These are phyloP conservation scores for Arabidopsis lyrata DNA, from an alignment of 441 rosid genomes.

Conservation along the genomic window DNA sequence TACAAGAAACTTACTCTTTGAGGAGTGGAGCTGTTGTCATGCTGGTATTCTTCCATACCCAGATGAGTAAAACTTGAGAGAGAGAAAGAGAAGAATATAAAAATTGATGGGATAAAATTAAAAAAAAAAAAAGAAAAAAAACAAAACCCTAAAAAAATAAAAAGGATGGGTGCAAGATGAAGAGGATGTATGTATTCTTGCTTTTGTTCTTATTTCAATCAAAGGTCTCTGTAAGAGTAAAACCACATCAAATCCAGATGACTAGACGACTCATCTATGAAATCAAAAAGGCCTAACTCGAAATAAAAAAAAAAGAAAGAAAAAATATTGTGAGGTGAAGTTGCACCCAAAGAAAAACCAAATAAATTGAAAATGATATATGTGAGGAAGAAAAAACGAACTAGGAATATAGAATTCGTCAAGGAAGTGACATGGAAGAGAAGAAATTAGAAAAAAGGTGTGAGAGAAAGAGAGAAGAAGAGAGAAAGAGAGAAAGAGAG, in stretches of 20 bases:
- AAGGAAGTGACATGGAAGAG: constrained; percentile 45
- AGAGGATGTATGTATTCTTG: constrained; percentile 42
- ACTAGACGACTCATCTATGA: constrained; percentile 42
- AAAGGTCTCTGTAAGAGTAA: constrained; percentile 40
- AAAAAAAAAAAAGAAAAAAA: constrained; percentile 22
- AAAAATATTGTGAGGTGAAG: constrained; percentile 53
- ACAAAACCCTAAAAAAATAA: constrained; percentile 59
- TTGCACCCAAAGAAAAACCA: constrained; percentile 60
- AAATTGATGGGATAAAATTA: constrained; percentile 6
- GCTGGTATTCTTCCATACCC: constrained; percentile 83
- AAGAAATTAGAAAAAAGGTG: constrained; percentile 22
- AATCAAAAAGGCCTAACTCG: constrained; percentile 20
- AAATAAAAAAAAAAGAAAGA: constrained; percentile 24
- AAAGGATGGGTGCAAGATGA: constrained; percentile 21
- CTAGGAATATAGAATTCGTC: constrained; percentile 36
- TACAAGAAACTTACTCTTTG: constrained; percentile 81
- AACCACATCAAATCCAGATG: constrained; percentile 47
- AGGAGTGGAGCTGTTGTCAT: constrained; percentile 59
- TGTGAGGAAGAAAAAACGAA: constrained; percentile 33
- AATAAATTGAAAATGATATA: constrained; percentile 16
- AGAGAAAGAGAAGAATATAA: constrained; percentile 20
- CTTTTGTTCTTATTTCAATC: constrained; percentile 47
- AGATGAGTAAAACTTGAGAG: constrained; percentile 31
- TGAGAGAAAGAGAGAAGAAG: too few species aligned
- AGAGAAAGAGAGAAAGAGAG: constrained; percentile 19